Evolutionary conservation across 1,284 basidiomycete species (phyloP).

Genomic region (Phylloboletellus chloephorus): DNA sequence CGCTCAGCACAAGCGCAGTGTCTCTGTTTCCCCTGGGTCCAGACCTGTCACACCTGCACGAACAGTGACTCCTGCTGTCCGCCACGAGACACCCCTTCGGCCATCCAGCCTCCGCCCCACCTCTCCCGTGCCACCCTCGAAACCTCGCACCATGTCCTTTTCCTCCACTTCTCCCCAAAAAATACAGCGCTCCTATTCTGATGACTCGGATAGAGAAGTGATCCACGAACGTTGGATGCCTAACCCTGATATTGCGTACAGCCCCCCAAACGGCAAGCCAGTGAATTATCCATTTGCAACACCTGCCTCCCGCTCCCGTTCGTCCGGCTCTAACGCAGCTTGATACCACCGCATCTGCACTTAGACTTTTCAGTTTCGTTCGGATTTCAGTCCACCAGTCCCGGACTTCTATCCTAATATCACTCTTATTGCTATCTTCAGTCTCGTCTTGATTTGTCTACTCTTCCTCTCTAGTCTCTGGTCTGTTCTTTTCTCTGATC

Average conservation of each 20-base stretch:
- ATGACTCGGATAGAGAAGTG: constrained; percentile 42
- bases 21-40: constrained; percentile 40
- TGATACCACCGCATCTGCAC: constrained; percentile 20
- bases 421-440: constrained; percentile 34
- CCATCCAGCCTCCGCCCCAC: constrained; percentile 33
- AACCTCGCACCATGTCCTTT: constrained; percentile 41
- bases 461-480: constrained; percentile 17
- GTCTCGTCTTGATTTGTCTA: constrained; percentile 19
- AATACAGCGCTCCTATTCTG: constrained; percentile 45
- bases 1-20: constrained; percentile 42
- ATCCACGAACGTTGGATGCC: constrained; percentile 52
- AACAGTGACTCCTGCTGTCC: constrained; percentile 26
- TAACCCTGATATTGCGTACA: constrained; percentile 32
- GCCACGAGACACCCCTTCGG: constrained; percentile 35
- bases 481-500: constrained; percentile 13
- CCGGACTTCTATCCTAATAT: constrained; percentile 32
- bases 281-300: constrained; percentile 30
- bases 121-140: constrained; percentile 40
- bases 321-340: constrained; percentile 33
- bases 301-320: constrained; percentile 28
- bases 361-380: constrained; percentile 23
- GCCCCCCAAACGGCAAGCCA: constrained; percentile 27
- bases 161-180: constrained; percentile 40
- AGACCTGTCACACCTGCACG: constrained; percentile 48
- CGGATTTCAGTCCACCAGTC: constrained; percentile 21